These are phyloP conservation scores for Alternaria postmessia DNA, from an alignment of 2,329 filamentous ascomycete species.

Conservation along the genomic window DNA sequence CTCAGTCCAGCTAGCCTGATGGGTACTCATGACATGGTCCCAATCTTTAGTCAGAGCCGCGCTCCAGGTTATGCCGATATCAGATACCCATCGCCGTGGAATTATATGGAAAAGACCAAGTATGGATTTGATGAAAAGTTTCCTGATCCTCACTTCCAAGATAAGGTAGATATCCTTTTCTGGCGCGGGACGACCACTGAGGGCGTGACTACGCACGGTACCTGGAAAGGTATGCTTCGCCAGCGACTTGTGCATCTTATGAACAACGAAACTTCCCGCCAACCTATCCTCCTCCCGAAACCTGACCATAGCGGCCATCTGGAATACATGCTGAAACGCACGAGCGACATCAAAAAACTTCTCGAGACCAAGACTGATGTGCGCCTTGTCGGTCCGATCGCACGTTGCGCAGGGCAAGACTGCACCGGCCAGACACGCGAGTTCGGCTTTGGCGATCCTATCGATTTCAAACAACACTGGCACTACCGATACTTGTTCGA, in stretches of 20 bases:
- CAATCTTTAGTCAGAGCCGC: constrained; percentile 79
- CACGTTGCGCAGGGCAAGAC: constrained; percentile 63
- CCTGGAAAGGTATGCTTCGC: constrained; percentile 72
- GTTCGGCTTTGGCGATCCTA: constrained; percentile 56
- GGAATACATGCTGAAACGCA: constrained; percentile 64
- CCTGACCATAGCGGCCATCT: constrained; percentile 63
- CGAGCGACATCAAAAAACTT: constrained; percentile 62
- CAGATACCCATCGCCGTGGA: constrained; percentile 72
- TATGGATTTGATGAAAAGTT: constrained; percentile 61
- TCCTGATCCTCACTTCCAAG: constrained; percentile 63
- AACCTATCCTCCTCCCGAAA: constrained; percentile 45
- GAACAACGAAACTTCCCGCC: constrained; percentile 43
- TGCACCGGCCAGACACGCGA: constrained; percentile 63
- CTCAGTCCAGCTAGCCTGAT: constrained; percentile 69
- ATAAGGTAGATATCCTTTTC: constrained; percentile 72
- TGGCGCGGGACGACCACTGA: constrained; percentile 75
- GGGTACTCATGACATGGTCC: constrained; percentile 70
- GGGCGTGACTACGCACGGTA: constrained; percentile 60
- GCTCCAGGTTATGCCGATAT: constrained; percentile 78
- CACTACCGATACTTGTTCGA: constrained; percentile 75
- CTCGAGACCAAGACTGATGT: constrained; percentile 62
- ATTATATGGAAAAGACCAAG: constrained; percentile 66
- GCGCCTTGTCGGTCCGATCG: constrained; percentile 66
- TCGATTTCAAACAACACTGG: constrained; percentile 67
- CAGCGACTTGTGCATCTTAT: constrained; percentile 75